A percentile compares a stretch with the other conserved stretches of the same genome.
These are phyloP conservation scores for Coemansia sp. DNA, from an alignment of 192 early-diverging fungal species.

Conservation along the genomic window DNA sequence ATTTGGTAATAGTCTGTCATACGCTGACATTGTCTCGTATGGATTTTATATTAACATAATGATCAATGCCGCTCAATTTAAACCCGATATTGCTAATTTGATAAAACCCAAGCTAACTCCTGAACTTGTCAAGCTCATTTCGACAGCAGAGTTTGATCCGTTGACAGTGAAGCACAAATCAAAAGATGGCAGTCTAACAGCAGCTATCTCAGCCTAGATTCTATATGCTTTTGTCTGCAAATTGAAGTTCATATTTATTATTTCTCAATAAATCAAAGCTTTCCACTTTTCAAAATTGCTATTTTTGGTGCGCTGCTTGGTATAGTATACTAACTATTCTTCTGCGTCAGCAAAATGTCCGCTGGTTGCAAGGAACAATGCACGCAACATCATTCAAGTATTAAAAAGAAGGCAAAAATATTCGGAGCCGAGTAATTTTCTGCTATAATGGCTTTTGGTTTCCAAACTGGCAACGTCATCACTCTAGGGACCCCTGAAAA, in stretches of 20 bases:
- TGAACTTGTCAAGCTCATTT: conserved; percentile 28
- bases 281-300: background rate
- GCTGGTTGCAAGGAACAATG: too few relatives aligned
- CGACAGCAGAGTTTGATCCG: conserved; percentile 16
- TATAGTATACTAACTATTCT: too few relatives aligned
- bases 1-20: conserved; percentile 51
- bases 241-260: background rate
- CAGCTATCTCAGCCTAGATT: background rate
- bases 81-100: conserved; percentile 2
- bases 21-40: conserved; percentile 43
- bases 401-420: too few relatives aligned
- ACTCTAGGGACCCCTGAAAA: too few relatives aligned
- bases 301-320: too few relatives aligned
- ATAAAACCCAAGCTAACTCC: conserved; percentile 18
- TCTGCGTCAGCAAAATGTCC: too few relatives aligned
- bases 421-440: too few relatives aligned
- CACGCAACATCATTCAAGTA: too few relatives aligned
- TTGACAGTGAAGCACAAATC: background rate
- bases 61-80: background rate
- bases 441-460: too few relatives aligned
- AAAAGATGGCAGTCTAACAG: background rate
- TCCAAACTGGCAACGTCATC: too few relatives aligned
- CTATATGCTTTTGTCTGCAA: background rate
- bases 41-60: conserved; percentile 20
- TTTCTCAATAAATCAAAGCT: background rate